These are phyloP conservation scores for Podospora didyma DNA, from an alignment of 495 filamentous ascomycete species.

Conservation along the genomic window DNA sequence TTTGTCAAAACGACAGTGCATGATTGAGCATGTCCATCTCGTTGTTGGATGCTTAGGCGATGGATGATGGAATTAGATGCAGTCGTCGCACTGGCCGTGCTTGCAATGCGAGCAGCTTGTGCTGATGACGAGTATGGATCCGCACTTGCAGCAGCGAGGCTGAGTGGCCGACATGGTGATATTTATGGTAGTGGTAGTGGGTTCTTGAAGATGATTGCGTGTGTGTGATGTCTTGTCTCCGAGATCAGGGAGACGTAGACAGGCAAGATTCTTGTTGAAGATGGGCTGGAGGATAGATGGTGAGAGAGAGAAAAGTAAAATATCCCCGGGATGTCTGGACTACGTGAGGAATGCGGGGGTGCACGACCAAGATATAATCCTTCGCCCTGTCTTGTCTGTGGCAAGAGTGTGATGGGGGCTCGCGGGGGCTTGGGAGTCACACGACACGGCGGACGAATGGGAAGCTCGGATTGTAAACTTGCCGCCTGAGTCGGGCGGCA, in stretches of 20 bases:
- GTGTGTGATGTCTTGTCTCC: background rate
- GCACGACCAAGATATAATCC: background rate
- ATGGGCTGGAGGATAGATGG: too few species aligned
- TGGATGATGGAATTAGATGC: conserved; percentile 24
- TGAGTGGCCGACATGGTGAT: conserved; percentile 32
- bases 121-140: conserved; percentile 47
- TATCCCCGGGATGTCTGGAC: too few species aligned
- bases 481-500: too few species aligned
- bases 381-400: background rate
- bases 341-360: too few species aligned
- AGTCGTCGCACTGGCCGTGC: conserved; percentile 40
- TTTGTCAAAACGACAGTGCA: too few species aligned
- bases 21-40: too few species aligned
- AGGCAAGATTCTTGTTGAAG: too few species aligned
- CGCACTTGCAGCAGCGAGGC: conserved; percentile 46
- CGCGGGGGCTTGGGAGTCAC: background rate
- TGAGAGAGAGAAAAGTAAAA: too few species aligned
- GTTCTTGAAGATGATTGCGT: background rate
- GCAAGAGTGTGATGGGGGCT: background rate
- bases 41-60: too few species aligned
- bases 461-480: background rate
- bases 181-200: too few species aligned
- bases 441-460: background rate
- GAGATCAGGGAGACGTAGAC: too few species aligned
- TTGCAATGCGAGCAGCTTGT: conserved; percentile 39